Base-by-base conservation (phyloP, 306 rosid genomes). In the Quercus wislizeni region DNA sequence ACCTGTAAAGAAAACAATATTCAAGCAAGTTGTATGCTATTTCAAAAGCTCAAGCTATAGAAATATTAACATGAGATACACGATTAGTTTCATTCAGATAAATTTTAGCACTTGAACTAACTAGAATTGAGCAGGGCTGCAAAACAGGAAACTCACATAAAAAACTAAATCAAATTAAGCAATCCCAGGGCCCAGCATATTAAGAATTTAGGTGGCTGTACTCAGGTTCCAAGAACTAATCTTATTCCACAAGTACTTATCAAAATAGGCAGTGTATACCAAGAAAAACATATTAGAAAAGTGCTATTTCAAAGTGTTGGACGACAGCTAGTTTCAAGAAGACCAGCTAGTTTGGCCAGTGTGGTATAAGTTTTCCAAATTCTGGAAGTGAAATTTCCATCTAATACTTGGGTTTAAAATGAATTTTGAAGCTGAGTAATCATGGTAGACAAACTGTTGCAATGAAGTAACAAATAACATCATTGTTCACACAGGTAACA, bases 1-100 rank as follows among this genome's bases (percentile, higher is more conserved):
- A 87, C 93, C 98, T 96, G 87, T 81, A 80, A 80, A 80, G 25
- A 71, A 82, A 81, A 51, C n/a, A n/a, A 81, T 20, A 56, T 54
- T 79, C 43, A 54, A 63, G 52, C 28, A 80, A 17, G 73, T 76
- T 54, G 13, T 71, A 58, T 25, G 27, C 20, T 30, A 79, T n/a
- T 74, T 75, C 71, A 55, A 11, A 71, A 30, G 31, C 38, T 25
- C 17, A 28, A 70, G 56, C 69, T 46, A 38, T 31, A 76, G 18
- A 55, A 62, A 62, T 59, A 21, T 19, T 23, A 33, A 19, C 12
- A 74, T 31, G 49, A 67, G 20, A 64, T 28, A 17, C 23, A 6
- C 35, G 1, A 67, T 35, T 49, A 71, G 56, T 17, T 27, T 19
- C 73, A 69, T 69, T 2, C 28, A 7, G 20, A 69, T 41, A 41